Conservation (phyloP, 208 protist species). For the Wallacemonas rigidus region DNA sequence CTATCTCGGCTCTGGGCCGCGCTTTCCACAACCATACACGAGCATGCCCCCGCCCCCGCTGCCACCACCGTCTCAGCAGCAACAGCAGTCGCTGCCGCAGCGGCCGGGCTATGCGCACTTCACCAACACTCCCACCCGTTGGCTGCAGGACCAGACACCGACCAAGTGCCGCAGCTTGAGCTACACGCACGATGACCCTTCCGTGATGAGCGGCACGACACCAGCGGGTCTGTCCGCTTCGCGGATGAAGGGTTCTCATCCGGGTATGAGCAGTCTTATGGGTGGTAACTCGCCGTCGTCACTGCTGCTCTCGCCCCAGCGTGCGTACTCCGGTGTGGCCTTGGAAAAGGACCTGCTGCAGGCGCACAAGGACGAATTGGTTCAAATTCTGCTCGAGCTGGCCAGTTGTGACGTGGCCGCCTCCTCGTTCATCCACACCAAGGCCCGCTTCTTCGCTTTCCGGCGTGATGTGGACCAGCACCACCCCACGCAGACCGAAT, state of each 20-base stretch:
- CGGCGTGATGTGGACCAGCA: constrained; percentile 30
- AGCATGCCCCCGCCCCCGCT: constrained; percentile 7
- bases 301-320: not conserved
- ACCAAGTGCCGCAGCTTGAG: constrained; percentile 10
- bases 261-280: constrained; percentile 14
- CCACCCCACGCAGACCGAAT: not conserved
- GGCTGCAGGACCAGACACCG: constrained; percentile 12
- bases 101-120: not conserved
- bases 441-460: constrained; percentile 62
- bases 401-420: constrained; percentile 63
- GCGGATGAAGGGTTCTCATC: not conserved
- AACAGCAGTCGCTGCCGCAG: not conserved
- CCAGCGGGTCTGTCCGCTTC: constrained; percentile 23
- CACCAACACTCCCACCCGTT: not conserved
- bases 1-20: not conserved
- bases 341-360: constrained; percentile 58
- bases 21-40: constrained; percentile 3
- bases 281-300: constrained; percentile 3
- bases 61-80: not conserved
- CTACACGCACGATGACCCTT: constrained; percentile 9
- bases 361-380: constrained; percentile 59
- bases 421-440: constrained; percentile 67
- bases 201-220: constrained; percentile 17
- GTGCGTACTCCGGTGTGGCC: constrained; percentile 25
- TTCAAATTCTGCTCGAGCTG: constrained; percentile 74